A percentile compares a stretch with the other conserved stretches of the same genome.
Conservation (phyloP, 345 rosid species). For the Iberis pinnata region DNA sequence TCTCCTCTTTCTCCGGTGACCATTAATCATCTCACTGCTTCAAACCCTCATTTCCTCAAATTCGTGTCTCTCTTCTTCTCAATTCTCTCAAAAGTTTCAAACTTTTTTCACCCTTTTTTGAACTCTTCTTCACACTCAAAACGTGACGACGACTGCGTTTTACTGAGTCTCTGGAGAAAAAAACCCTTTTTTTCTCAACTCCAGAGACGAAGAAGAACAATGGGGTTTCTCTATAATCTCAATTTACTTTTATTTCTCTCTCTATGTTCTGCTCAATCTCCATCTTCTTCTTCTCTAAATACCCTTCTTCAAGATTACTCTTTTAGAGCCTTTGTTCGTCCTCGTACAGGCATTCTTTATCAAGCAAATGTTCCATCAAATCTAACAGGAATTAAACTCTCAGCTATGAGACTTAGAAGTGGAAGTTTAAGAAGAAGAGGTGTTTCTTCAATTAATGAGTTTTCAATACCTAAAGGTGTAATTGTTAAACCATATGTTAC, state of each 20-base stretch:
- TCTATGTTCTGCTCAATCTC: constrained; percentile 30
- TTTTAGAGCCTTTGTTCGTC: constrained; percentile 52
- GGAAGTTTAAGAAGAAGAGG: constrained; percentile 76
- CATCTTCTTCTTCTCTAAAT: constrained; percentile 53
- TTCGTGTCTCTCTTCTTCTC: no score
- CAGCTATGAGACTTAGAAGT: constrained; percentile 76
- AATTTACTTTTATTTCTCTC: constrained; percentile 37
- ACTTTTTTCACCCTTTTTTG: no score
- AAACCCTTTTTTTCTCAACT: background rate
- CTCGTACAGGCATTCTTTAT: constrained; percentile 65
- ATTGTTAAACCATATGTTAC: constrained; percentile 51
- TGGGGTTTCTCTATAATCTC: constrained; percentile 61
- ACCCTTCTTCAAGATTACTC: constrained; percentile 86
- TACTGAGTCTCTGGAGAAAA: constrained; percentile 34
- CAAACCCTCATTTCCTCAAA: no score
- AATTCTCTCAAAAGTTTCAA: background rate
- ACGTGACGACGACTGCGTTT: constrained; percentile 29
- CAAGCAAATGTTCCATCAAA: constrained; percentile 53
- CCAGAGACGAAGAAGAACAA: constrained; percentile 32
- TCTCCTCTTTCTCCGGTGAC: constrained; percentile 27
- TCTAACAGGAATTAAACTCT: constrained; percentile 57
- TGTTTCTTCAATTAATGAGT: constrained; percentile 45
- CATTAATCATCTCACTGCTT: constrained; percentile 26
- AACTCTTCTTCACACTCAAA: no score
- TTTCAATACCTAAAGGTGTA: constrained; percentile 49